Evolutionary conservation across 768 basidiomycete species (phyloP).

Genomic region (Phallus indusiatus): DNA sequence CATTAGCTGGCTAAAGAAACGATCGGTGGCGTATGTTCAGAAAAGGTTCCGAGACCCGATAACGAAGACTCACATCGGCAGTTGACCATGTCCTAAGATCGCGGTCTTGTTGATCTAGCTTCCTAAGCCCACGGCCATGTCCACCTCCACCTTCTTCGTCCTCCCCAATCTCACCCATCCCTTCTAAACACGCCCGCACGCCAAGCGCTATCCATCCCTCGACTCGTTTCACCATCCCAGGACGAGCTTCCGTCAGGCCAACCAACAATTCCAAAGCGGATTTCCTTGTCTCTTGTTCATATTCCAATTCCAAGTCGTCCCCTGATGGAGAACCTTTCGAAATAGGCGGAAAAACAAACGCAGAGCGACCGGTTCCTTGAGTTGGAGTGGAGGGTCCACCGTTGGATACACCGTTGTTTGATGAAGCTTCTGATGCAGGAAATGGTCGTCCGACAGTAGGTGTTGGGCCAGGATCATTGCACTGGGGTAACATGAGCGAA

Average conservation of each 20-base stretch:
- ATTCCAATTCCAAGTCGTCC: conserved; percentile 32
- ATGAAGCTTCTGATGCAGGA: conserved; percentile 13
- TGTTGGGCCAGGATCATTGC: conserved; percentile 39
- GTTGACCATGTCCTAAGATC: conserved; percentile 51
- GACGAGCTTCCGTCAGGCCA: conserved; percentile 64
- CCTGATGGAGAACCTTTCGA: conserved; percentile 28
- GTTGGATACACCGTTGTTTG: conserved; percentile 11
- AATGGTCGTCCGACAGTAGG: conserved; percentile 42
- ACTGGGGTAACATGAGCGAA: conserved; percentile 56
- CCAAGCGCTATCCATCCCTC: conserved; percentile 63
- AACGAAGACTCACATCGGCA: conserved; percentile 53
- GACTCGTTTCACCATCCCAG: conserved; percentile 57
- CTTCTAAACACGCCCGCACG: conserved; percentile 70
- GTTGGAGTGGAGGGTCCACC: conserved; percentile 12
- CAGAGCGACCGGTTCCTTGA: conserved; percentile 14
- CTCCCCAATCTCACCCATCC: conserved; percentile 70
- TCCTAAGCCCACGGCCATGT: conserved; percentile 14
- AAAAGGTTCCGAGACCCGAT: background rate
- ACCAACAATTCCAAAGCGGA: conserved; percentile 80
- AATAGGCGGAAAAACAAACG: conserved; percentile 32
- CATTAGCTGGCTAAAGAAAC: conserved; percentile 45
- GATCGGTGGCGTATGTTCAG: background rate
- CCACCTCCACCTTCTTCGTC: conserved; percentile 30
- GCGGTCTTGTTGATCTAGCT: conserved; percentile 13
- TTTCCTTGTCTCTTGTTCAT: conserved; percentile 63